Evolutionary conservation across 768 basidiomycete species (phyloP).

Genomic region (Mycena rebaudengoi): DNA sequence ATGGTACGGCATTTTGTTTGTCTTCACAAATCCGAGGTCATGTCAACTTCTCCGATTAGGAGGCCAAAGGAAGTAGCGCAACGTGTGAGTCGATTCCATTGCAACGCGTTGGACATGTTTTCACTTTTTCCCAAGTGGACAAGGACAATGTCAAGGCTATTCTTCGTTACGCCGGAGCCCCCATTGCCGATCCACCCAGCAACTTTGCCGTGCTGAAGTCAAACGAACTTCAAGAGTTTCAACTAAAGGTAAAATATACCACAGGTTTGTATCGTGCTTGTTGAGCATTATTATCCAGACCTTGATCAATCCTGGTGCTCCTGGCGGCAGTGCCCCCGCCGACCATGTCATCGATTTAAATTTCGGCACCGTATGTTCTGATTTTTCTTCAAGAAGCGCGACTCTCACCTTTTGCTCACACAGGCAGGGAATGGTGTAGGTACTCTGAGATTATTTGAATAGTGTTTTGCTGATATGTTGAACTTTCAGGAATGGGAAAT

Average conservation of each 20-base stretch:
- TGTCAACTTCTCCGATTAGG: neutral
- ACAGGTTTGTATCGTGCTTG: too few relatives aligned
- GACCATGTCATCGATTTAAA: conserved; percentile 22
- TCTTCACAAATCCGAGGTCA: neutral
- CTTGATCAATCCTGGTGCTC: conserved; percentile 12
- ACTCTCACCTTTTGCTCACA: too few relatives aligned
- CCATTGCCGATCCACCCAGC: conserved; percentile 42
- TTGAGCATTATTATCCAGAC: conserved; percentile 30
- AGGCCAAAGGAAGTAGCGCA: neutral
- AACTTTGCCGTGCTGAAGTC: too few relatives aligned
- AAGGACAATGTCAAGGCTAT: conserved; percentile 46
- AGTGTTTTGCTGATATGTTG: too few relatives aligned
- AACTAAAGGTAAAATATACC: too few relatives aligned
- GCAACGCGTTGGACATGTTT: neutral
- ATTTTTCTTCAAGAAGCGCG: too few relatives aligned
- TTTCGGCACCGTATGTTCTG: neutral
- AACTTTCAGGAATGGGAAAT: too few relatives aligned
- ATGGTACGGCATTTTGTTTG: conserved; percentile 22
- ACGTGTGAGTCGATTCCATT: neutral
- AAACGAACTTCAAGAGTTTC: too few relatives aligned
- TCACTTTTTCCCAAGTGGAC: conserved; percentile 32
- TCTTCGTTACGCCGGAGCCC: conserved; percentile 51
- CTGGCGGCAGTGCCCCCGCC: conserved; percentile 23
- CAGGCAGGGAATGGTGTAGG: too few relatives aligned
- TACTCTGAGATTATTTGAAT: too few relatives aligned